Conservation (phyloP, 192 early-diverging fungal genomes). For the Backusella parvicylindrica region DNA sequence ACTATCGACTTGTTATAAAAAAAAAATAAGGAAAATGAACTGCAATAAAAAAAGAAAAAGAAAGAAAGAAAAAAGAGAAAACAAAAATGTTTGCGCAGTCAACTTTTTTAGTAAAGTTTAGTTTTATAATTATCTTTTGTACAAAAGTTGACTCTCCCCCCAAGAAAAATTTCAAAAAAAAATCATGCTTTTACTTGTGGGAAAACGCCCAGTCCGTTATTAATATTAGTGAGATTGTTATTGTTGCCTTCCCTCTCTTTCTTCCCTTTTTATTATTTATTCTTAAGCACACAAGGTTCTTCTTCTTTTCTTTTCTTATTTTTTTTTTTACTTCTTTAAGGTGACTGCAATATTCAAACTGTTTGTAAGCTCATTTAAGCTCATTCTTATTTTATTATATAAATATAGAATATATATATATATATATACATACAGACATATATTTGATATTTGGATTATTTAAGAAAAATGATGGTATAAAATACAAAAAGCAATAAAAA, state of each 20-base stretch:
- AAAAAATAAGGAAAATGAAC: too few relatives aligned
- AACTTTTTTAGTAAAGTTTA: background rate
- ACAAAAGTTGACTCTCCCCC: background rate
- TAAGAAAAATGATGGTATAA: background rate
- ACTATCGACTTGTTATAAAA: too few relatives aligned
- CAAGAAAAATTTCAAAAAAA: background rate
- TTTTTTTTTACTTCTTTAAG: background rate
- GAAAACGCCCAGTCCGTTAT: background rate
- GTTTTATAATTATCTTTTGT: background rate
- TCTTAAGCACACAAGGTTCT: too few relatives aligned
- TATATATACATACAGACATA: too few relatives aligned
- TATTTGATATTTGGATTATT: background rate
- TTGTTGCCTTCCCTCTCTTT: background rate
- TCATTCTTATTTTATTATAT: background rate
- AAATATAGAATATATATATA: background rate
- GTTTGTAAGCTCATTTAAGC: background rate
- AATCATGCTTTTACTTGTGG: slow-evolving; percentile 2
- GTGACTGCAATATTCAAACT: background rate
- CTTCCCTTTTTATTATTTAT: background rate
- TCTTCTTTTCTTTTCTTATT: background rate
- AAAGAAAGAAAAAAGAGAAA: background rate
- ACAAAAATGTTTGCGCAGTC: background rate
- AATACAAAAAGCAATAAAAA: background rate
- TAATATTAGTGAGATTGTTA: background rate
- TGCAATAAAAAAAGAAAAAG: background rate